Percentiles rank a stretch among this genome's conserved stretches.
phyloP scores from a whole-genome alignment of 2,329 filamentous ascomycete species.

The Xylariaceae sp. region DNA sequence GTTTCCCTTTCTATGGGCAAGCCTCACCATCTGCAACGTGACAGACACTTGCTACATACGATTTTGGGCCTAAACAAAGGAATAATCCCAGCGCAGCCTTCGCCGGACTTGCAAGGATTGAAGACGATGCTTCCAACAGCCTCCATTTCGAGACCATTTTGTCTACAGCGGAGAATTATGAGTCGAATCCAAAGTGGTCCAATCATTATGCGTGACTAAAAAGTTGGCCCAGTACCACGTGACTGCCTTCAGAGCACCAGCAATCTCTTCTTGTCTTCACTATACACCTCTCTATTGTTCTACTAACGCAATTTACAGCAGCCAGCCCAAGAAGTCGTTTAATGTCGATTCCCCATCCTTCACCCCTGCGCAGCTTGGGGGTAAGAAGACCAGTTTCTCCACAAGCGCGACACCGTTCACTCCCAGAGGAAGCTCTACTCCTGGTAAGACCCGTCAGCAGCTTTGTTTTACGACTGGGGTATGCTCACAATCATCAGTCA shows the following conservation, averaged over 20 bases:
- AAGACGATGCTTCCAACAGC: no score
- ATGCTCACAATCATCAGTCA: conserved; percentile 35
- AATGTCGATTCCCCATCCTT: conserved; percentile 98
- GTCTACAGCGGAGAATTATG: no score
- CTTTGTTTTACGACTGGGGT: conserved; percentile 4
- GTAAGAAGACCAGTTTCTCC: conserved; percentile 79
- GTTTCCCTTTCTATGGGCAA: no score
- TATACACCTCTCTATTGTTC: conserved; percentile 1
- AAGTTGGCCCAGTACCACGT: no score
- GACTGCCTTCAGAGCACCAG: neutral
- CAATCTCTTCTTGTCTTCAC: neutral
- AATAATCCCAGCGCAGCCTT: no score
- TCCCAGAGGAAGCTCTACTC: conserved; percentile 60
- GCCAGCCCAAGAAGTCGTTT: conserved; percentile 72
- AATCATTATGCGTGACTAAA: no score
- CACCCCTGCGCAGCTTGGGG: conserved; percentile 67
- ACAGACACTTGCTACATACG: no score
- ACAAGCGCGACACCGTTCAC: conserved; percentile 89
- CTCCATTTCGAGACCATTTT: no score
- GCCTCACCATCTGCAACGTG: no score
- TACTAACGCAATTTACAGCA: conserved; percentile 37
- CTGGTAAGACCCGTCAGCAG: conserved; percentile 26
- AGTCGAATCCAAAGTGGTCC: no score
- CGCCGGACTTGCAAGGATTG: no score
- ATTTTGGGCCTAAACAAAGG: no score